Evolutionary conservation across 2,329 filamentous ascomycete genomes (phyloP).

Genomic region (Diaporthe sp.): DNA sequence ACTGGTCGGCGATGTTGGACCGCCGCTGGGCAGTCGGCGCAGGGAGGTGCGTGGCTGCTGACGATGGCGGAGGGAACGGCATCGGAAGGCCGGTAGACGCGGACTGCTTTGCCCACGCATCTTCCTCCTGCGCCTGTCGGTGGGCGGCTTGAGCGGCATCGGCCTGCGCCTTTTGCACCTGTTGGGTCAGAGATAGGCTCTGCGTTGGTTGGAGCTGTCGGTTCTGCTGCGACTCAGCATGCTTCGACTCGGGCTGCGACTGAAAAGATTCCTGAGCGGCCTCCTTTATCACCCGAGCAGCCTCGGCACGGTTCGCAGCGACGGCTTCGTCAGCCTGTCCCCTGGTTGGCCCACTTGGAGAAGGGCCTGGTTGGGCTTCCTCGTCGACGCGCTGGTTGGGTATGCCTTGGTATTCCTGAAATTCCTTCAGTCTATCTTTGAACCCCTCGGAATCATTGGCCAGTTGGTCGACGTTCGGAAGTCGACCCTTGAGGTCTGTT

Average conservation of each 20-base stretch:
- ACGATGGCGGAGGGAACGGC: constrained; percentile 79
- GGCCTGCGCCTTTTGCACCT: constrained; percentile 82
- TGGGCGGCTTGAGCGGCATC: constrained; percentile 55
- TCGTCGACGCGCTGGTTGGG: constrained; percentile 67
- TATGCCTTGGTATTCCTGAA: constrained; percentile 79
- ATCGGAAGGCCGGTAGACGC: constrained; percentile 77
- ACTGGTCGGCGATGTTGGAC: constrained; percentile 85
- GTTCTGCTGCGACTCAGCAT: constrained; percentile 43
- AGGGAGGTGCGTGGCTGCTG: constrained; percentile 84
- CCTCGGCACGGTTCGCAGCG: constrained; percentile 35
- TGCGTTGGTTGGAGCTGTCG: constrained; percentile 52
- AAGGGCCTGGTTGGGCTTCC: constrained; percentile 46
- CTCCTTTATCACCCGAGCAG: constrained; percentile 41
- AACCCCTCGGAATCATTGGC: constrained; percentile 70
- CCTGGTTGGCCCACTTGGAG: constrained; percentile 41
- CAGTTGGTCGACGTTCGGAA: constrained; percentile 66
- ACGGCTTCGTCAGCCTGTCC: constrained; percentile 40
- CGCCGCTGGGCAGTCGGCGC: constrained; percentile 90
- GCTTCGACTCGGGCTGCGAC: constrained; percentile 38
- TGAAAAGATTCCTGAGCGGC: constrained; percentile 41
- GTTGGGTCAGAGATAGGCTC: constrained; percentile 81
- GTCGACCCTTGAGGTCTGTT: constrained; percentile 57
- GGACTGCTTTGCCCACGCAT: constrained; percentile 69
- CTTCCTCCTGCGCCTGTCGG: constrained; percentile 64
- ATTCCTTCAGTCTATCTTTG: constrained; percentile 83